Evolutionary conservation across 2,329 filamentous ascomycete genomes (phyloP).

Genomic region (Phialophora macrospora): DNA sequence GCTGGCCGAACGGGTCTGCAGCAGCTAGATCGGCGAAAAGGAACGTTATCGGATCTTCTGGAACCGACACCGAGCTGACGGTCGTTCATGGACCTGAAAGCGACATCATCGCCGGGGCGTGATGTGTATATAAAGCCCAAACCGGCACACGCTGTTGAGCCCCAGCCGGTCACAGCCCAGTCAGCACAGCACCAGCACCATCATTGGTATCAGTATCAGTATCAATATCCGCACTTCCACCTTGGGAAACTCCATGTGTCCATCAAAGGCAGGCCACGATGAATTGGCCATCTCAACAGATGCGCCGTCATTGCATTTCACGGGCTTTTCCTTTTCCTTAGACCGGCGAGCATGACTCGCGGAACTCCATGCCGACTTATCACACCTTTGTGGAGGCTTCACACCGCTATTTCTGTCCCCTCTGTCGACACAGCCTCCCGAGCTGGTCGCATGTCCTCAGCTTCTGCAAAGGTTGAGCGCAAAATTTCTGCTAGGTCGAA

Average conservation of each 20-base stretch:
- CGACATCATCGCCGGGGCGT: neutral
- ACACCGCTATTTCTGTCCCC: constrained; percentile 5
- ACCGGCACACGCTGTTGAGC: neutral
- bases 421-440: neutral
- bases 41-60: neutral
- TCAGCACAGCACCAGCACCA: neutral
- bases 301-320: no score
- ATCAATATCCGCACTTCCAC: neutral
- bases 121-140: neutral
- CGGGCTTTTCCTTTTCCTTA: neutral
- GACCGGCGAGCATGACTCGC: neutral
- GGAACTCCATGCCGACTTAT: neutral
- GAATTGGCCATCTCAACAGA: no score
- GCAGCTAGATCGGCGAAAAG: neutral
- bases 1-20: neutral
- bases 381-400: neutral
- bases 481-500: neutral
- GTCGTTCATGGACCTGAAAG: neutral
- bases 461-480: neutral
- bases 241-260: neutral
- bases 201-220: neutral
- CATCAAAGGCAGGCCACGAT: neutral
- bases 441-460: neutral
- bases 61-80: neutral
- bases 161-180: neutral